Base-by-base conservation (phyloP, 768 basidiomycete species). In the Leccinum broughii region DNA sequence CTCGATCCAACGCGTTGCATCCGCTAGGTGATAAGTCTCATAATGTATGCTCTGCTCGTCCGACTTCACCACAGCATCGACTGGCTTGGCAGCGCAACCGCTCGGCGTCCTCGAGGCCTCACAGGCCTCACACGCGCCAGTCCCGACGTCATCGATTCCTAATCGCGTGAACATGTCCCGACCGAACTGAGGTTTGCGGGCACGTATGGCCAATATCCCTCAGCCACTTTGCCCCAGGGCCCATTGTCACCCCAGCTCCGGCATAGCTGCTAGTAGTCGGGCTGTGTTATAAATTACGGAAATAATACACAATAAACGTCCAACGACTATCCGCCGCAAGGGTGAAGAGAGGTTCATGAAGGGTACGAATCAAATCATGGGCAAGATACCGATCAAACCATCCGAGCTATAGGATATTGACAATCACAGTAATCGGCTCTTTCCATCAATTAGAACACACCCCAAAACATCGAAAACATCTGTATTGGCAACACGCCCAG, bases 121-220 rank as follows among this genome's bases (percentile, higher is more conserved):
- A n/a, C n/a, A n/a, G n/a, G n/a, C n/a, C n/a, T 8, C 17, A n/a
- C 39, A 54, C 46, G 7, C 24, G 48, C 15, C 26, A 20, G n/a
- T 24, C 17, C 22, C 28, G 35, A 66, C 52, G 58, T 52, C 59
- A 53, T 51, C 14, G 2, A 15, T 15, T 22, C 54, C 15, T 35
- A 24, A 51, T 30, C 17, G n/a, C 41, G 41, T 51, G 37, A 32
- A 32, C 51, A 46, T 57, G 56, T 50, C 10, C 24, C 50, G 14
- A n/a, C 34, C 37, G 24, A 35, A 35, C 37, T 11, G 51, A 62
- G 32, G 24, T 15, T 14, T 51, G 62, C 30, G 66, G 66, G 66
- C 66, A 59, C 66, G 26, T 62, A 59, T 65, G 3, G 66, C 66
- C 11, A 59, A 59, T 68, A 59, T 58, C 66, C 58, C 66, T 64